phyloP scores from a whole-genome alignment of 306 rosid species.

The Cucurbita ficifolia region DNA sequence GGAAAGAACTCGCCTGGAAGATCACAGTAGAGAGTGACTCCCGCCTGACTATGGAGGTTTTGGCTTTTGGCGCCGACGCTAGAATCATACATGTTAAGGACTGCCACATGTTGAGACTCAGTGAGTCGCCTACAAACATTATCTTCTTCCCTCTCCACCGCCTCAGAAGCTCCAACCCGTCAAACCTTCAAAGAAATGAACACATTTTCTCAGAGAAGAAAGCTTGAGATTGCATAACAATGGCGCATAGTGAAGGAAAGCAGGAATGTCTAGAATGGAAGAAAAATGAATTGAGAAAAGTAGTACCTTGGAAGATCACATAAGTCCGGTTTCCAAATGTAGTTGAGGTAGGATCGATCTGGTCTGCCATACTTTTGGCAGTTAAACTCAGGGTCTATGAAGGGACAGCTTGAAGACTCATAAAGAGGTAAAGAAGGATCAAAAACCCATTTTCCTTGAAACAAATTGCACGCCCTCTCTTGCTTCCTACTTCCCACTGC shows the following conservation, averaged over 20 bases:
- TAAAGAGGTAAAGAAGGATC: constrained; percentile 10
- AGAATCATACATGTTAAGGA: constrained; percentile 53
- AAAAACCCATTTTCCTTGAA: constrained; percentile 8
- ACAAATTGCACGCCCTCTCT: not conserved
- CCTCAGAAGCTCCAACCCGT: constrained; percentile 32
- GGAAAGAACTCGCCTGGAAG: constrained; percentile 30
- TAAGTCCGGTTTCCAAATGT: constrained; percentile 9
- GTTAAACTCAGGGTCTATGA: constrained; percentile 9
- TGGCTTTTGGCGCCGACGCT: constrained; percentile 37
- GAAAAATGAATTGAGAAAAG: not conserved
- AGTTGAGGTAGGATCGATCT: constrained; percentile 7
- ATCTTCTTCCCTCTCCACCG: constrained; percentile 42
- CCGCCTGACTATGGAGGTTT: constrained; percentile 22
- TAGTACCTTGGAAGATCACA: constrained; percentile 9
- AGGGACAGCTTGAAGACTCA: constrained; percentile 6
- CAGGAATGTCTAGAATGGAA: not conserved
- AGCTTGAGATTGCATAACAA: not conserved
- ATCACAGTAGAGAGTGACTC: constrained; percentile 29
- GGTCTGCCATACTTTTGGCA: constrained; percentile 12
- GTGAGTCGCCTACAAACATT: constrained; percentile 67
- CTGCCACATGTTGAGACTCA: constrained; percentile 53
- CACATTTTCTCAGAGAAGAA: not conserved
- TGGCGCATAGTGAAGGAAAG: not conserved
- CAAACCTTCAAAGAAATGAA: constrained; percentile 20
- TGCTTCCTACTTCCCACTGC: not conserved